These are phyloP conservation scores for Cenchrus americanus DNA, from an alignment of 176 grass and related monocot genomes.

Conservation along the genomic window DNA sequence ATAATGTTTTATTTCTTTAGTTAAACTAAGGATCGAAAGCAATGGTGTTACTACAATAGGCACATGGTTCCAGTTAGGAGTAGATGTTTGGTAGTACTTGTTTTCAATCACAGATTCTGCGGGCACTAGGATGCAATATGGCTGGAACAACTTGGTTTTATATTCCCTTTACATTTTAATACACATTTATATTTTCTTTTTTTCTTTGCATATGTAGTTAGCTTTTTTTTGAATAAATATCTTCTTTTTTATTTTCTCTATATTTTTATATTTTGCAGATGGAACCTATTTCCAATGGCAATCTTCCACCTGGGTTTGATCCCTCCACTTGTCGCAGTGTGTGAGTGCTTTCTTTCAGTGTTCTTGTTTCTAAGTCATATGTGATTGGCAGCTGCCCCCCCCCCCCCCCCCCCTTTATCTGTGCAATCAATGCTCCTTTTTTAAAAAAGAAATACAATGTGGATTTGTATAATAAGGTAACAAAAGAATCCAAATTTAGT, in stretches of 20 bases:
- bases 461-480: constrained; percentile 19
- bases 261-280: constrained; percentile 84
- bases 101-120: background rate
- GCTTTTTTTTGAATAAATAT: constrained; percentile 40
- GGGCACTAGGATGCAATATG: constrained; percentile 24
- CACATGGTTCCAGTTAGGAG: background rate
- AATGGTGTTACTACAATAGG: background rate
- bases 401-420: background rate
- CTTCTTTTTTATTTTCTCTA: constrained; percentile 56
- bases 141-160: constrained; percentile 23
- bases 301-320: constrained; percentile 92
- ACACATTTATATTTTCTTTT: constrained; percentile 22
- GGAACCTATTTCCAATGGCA: constrained; percentile 94
- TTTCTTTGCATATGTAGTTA: constrained; percentile 39
- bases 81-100: constrained; percentile 17
- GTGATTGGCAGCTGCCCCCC: constrained; percentile 12
- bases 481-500: background rate
- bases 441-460: background rate
- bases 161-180: constrained; percentile 25
- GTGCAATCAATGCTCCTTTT: constrained; percentile 10
- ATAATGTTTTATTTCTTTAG: background rate
- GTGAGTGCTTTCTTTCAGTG: constrained; percentile 72
- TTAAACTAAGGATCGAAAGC: background rate
- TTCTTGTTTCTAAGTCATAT: constrained; percentile 51
- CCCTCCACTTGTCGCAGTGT: constrained; percentile 90